A percentile compares a stretch with the other conserved stretches of the same genome.
phyloP scores from a whole-genome alignment of 2,329 filamentous ascomycete species.

The Hypoxylon sp. region DNA sequence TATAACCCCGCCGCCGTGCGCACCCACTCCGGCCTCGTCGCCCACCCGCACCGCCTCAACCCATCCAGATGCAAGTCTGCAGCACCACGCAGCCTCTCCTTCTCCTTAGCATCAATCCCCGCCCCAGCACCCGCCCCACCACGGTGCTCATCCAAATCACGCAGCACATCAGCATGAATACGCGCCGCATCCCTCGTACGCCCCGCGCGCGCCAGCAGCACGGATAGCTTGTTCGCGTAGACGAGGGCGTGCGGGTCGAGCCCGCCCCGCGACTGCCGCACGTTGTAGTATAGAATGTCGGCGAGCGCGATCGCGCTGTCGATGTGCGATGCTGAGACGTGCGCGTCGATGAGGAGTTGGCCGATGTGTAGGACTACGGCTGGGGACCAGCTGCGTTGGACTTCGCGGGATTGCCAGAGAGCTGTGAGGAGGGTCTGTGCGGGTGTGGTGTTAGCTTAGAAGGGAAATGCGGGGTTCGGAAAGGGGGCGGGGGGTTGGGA shows the following conservation, averaged over 20 bases:
- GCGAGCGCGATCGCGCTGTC: slow-evolving; percentile 53
- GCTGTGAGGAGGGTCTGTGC: slow-evolving; percentile 49
- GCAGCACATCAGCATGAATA: slow-evolving; percentile 53
- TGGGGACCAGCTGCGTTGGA: slow-evolving; percentile 54
- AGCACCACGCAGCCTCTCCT: slow-evolving; percentile 40
- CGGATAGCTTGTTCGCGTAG: slow-evolving; percentile 52
- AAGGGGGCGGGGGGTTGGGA: neutral
- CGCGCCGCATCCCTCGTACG: slow-evolving; percentile 51
- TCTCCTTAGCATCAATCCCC: slow-evolving; percentile 28
- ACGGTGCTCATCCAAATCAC: slow-evolving; percentile 46
- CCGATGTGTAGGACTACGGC: slow-evolving; percentile 53
- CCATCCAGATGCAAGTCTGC: slow-evolving; percentile 46
- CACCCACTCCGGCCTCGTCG: slow-evolving; percentile 33
- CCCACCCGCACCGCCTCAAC: slow-evolving; percentile 48
- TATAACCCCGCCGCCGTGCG: slow-evolving; percentile 25
- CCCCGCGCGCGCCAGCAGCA: slow-evolving; percentile 49
- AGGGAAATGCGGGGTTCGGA: slow-evolving; percentile 1
- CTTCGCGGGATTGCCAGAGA: slow-evolving; percentile 56
- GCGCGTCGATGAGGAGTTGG: slow-evolving; percentile 54
- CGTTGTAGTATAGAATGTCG: slow-evolving; percentile 56
- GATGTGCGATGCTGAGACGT: slow-evolving; percentile 50
- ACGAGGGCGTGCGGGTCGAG: slow-evolving; percentile 52
- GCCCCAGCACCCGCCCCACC: no score
- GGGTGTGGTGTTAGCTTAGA: neutral
- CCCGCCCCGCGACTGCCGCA: slow-evolving; percentile 54